A percentile compares a stretch with the other conserved stretches of the same genome.
phyloP scores from a whole-genome alignment of 2,329 filamentous ascomycete species.

The Massarina eburnea region DNA sequence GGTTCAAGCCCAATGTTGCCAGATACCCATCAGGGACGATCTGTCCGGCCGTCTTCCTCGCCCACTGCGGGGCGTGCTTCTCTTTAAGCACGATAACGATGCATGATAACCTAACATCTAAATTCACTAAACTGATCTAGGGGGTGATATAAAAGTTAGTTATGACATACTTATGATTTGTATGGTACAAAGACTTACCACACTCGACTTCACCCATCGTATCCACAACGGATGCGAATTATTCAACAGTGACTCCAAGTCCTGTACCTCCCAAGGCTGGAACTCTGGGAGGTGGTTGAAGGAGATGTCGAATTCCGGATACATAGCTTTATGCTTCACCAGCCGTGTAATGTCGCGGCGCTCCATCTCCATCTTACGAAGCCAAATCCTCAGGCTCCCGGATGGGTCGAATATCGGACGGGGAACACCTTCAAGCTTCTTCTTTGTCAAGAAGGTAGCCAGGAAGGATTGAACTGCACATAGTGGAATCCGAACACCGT shows the following conservation, averaged over 20 bases:
- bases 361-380: conserved; percentile 10
- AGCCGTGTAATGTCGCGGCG: conserved; percentile 14
- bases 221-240: conserved; percentile 17
- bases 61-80: conserved; percentile 17
- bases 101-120: too few species aligned
- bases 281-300: background rate
- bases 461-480: conserved; percentile 18
- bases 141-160: too few species aligned
- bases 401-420: conserved; percentile 4
- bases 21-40: background rate
- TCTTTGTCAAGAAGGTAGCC: conserved; percentile 21
- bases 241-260: conserved; percentile 14
- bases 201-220: conserved; percentile 7
- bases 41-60: conserved; percentile 2
- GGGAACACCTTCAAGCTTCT: too few species aligned
- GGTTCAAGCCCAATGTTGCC: background rate
- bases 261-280: background rate
- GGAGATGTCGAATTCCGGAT: conserved; percentile 16
- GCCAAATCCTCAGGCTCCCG: conserved; percentile 14
- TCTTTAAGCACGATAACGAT: conserved; percentile 19
- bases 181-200: conserved; percentile 5
- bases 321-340: conserved; percentile 19
- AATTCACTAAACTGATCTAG: background rate
- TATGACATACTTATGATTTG: too few species aligned
- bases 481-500: conserved; percentile 20